Conservation (phyloP, 1,139 yeast genomes). For the Geotrichum citri-aurantii region DNA sequence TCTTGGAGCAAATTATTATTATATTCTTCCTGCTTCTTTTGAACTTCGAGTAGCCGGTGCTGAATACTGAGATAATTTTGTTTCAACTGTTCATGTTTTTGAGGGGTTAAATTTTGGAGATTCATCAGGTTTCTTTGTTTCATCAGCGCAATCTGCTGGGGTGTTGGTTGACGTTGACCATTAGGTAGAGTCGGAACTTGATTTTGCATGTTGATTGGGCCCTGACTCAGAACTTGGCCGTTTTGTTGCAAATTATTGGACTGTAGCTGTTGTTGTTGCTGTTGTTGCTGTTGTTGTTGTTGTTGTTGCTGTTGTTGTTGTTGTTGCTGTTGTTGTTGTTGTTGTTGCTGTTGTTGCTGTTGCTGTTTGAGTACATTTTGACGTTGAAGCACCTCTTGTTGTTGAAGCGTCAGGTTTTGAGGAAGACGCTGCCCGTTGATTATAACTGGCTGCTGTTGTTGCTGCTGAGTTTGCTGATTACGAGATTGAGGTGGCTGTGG, state of each 20-base stretch:
- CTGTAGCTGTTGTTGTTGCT: conserved; percentile 9
- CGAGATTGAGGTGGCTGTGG: conserved; percentile 20
- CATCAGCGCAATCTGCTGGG: neutral
- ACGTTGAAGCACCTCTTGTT: conserved; percentile 47
- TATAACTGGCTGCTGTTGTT: conserved; percentile 11
- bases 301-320: conserved; percentile 19
- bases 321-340: conserved; percentile 19
- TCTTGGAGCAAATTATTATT: neutral
- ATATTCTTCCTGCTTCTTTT: neutral
- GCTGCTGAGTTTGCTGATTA: conserved; percentile 23
- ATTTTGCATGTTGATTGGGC: neutral
- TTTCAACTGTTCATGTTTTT: neutral
- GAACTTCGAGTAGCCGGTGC: neutral
- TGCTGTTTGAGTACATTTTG: conserved; percentile 39
- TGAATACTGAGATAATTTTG: neutral
- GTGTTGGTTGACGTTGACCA: neutral
- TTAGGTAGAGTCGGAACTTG: neutral
- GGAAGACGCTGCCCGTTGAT: conserved; percentile 8
- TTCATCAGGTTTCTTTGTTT: neutral
- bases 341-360: conserved; percentile 16
- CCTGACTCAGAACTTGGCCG: neutral
- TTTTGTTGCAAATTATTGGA: neutral
- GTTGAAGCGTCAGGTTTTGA: conserved; percentile 42
- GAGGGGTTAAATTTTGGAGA: neutral
- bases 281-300: conserved; percentile 19